phyloP scores from a whole-genome alignment of 225 moss, liverwort and hornwort species.

The Pseudisothecium myosuroides region DNA sequence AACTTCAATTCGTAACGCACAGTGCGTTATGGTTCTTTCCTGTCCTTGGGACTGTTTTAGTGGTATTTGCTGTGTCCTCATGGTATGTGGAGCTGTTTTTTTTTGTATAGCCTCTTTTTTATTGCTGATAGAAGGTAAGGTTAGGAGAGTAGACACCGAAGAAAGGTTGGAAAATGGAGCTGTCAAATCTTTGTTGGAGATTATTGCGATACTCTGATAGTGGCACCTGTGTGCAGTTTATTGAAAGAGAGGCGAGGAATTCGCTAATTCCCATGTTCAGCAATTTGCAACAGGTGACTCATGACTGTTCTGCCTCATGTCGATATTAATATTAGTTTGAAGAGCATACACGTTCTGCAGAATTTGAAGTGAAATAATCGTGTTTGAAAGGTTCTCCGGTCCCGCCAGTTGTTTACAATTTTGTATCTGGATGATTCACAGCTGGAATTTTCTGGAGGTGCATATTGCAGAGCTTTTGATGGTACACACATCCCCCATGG shows the following conservation, averaged over 20 bases:
- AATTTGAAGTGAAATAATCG: background rate
- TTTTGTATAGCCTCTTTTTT: background rate
- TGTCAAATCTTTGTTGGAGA: background rate
- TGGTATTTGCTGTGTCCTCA: background rate
- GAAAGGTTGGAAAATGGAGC: background rate
- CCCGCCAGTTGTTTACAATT: background rate
- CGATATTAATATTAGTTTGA: background rate
- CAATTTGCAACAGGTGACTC: conserved; percentile 18
- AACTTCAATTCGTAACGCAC: background rate
- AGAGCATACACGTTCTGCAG: background rate
- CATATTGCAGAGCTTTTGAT: background rate
- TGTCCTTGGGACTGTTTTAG: background rate
- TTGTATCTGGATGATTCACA: background rate
- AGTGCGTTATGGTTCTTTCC: background rate
- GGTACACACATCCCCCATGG: background rate
- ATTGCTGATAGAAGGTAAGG: background rate
- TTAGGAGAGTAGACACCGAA: background rate
- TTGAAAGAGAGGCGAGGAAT: conserved; percentile 7
- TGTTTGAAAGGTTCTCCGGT: background rate
- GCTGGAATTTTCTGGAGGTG: background rate
- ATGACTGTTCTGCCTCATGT: conserved; percentile 4
- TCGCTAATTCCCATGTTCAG: background rate
- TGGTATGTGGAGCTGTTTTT: background rate
- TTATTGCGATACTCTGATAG: conserved; percentile 5
- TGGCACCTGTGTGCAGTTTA: conserved; percentile 2